A percentile compares a stretch with the other conserved stretches of the same genome.
These are phyloP conservation scores for Echeveria elegans DNA, from an alignment of 164 flowering plant genomes.

Conservation along the genomic window DNA sequence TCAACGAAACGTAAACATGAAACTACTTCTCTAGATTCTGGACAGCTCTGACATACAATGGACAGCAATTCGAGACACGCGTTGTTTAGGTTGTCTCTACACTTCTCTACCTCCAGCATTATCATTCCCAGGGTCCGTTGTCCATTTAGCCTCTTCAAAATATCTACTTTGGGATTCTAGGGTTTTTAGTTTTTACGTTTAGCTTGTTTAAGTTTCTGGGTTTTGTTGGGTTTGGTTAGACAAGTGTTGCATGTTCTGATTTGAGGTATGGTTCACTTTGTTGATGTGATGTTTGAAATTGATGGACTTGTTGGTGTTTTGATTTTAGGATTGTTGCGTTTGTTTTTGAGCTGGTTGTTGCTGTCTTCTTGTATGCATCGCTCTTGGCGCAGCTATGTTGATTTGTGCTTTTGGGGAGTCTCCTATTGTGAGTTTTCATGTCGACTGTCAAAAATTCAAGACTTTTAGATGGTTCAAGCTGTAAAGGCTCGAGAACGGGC, in stretches of 20 bases:
- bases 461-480: too few species aligned
- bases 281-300: neutral
- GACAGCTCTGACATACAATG: neutral
- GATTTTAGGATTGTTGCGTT: neutral
- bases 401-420: too few species aligned
- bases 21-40: neutral
- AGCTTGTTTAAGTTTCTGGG: neutral
- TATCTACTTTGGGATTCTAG: neutral
- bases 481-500: too few species aligned
- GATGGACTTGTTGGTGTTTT: neutral
- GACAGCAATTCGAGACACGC: conserved; percentile 2
- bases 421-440: too few species aligned
- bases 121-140: neutral
- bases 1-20: too few species aligned
- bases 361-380: too few species aligned
- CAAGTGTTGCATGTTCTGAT: neutral
- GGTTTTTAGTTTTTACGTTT: neutral
- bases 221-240: neutral
- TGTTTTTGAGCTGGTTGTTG: neutral
- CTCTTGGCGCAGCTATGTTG: too few species aligned
- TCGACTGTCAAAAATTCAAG: too few species aligned
- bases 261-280: neutral
- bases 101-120: neutral
- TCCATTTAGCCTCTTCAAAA: neutral
- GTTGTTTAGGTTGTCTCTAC: neutral